Percentiles rank a stretch among this genome's conserved stretches.
Evolutionary conservation across 2,329 filamentous ascomycete species (phyloP).

Genomic region (Fusarium sp.): DNA sequence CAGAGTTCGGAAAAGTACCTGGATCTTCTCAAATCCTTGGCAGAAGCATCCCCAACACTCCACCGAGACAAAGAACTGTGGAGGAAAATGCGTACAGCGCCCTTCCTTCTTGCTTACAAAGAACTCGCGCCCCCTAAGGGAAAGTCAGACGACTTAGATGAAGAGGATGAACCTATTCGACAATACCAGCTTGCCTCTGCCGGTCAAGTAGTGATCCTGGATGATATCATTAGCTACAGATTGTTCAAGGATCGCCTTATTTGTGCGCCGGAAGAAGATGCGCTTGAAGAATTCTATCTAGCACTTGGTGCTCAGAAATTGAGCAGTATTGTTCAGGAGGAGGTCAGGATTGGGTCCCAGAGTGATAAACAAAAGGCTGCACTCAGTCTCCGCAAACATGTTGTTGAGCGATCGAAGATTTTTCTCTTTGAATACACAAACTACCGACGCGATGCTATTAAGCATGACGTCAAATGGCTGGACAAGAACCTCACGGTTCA

Average conservation of each 20-base stretch:
- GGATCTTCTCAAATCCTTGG: conserved; percentile 80
- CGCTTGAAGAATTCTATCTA: conserved; percentile 84
- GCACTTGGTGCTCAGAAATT: conserved; percentile 81
- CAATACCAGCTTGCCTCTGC: conserved; percentile 82
- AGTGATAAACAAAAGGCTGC: conserved; percentile 75
- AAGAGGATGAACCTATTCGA: conserved; percentile 72
- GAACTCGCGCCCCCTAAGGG: conserved; percentile 66
- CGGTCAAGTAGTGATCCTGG: conserved; percentile 77
- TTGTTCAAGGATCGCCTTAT: conserved; percentile 87
- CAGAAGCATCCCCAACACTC: conserved; percentile 74
- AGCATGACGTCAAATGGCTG: conserved; percentile 89
- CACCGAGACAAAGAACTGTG: conserved; percentile 84
- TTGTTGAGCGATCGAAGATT: conserved; percentile 86
- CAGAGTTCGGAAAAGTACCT: conserved; percentile 88
- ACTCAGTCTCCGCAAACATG: conserved; percentile 76
- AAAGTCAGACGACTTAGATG: conserved; percentile 62
- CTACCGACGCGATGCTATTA: conserved; percentile 79
- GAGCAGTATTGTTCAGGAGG: conserved; percentile 80
- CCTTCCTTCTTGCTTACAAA: conserved; percentile 84
- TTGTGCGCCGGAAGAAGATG: conserved; percentile 89
- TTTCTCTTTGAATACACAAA: conserved; percentile 82
- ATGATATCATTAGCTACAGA: conserved; percentile 89
- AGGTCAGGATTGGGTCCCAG: conserved; percentile 74
- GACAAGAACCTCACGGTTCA: conserved; percentile 84
- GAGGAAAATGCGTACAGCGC: conserved; percentile 75